A percentile compares a stretch with the other conserved stretches of the same genome.
These are phyloP conservation scores for Ceratocystis albifundus DNA, from an alignment of 2,329 filamentous ascomycete species.

Conservation along the genomic window DNA sequence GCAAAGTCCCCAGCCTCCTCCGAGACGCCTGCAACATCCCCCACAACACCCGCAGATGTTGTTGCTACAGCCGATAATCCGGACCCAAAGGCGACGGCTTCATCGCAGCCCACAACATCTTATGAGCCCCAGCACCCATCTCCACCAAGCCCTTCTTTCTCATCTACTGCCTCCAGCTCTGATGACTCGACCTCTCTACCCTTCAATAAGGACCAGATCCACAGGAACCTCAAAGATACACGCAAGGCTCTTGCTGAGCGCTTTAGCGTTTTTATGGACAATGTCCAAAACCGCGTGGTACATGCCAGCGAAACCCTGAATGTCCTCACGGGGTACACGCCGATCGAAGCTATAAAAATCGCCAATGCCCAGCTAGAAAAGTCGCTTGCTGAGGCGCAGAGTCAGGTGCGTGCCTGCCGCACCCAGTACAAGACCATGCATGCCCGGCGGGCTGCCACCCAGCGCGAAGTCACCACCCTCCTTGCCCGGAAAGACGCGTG, in stretches of 20 bases:
- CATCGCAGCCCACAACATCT: conserved; percentile 17
- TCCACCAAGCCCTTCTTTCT: conserved; percentile 2
- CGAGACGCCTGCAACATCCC: not conserved
- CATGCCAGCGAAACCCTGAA: conserved; percentile 81
- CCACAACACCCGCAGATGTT: conserved; percentile 2
- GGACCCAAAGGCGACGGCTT: conserved; percentile 20
- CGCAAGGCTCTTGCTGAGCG: conserved; percentile 29
- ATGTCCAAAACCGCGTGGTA: conserved; percentile 72
- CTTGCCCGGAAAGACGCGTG: conserved; percentile 90
- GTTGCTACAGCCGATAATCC: conserved; percentile 20
- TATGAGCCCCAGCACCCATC: conserved; percentile 4
- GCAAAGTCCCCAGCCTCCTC: not conserved
- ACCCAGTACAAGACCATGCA: conserved; percentile 73
- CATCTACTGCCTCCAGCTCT: conserved; percentile 21
- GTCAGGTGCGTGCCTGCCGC: conserved; percentile 58
- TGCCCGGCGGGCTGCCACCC: conserved; percentile 69
- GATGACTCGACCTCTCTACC: conserved; percentile 27
- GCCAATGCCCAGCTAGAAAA: conserved; percentile 60
- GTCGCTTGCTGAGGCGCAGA: conserved; percentile 48
- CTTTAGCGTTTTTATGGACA: conserved; percentile 72
- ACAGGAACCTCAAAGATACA: conserved; percentile 29
- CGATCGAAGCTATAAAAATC: conserved; percentile 73
- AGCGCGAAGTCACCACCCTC: conserved; percentile 89
- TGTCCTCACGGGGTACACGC: conserved; percentile 84
- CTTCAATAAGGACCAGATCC: conserved; percentile 30